Percentiles rank a stretch among this genome's conserved stretches.
These are phyloP conservation scores for Austroboletus festivus DNA, from an alignment of 768 basidiomycete species.

Conservation along the genomic window DNA sequence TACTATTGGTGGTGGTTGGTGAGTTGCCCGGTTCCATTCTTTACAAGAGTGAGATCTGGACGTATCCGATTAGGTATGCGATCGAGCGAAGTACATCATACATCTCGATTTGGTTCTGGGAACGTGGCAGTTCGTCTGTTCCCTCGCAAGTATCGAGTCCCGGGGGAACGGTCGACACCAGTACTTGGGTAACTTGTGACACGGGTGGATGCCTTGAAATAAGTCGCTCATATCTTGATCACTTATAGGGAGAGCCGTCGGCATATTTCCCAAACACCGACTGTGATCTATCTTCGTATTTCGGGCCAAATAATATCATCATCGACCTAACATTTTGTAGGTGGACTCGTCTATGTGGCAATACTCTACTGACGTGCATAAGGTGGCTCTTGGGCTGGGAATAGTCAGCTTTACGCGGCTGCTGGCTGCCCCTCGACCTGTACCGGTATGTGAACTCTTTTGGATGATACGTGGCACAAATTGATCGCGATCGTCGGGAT, in stretches of 20 bases:
- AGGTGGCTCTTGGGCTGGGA: conserved; percentile 27
- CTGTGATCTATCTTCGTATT: conserved; percentile 54
- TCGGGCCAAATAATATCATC: conserved; percentile 53
- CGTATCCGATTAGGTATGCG: conserved; percentile 28
- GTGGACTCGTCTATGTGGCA: conserved; percentile 7
- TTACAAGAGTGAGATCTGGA: background rate
- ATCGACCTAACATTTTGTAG: conserved; percentile 13
- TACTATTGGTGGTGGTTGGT: conserved; percentile 32
- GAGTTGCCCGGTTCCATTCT: background rate
- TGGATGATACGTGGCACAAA: background rate
- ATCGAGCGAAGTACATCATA: conserved; percentile 28
- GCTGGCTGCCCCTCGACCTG: conserved; percentile 27
- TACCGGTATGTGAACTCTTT: conserved; percentile 14
- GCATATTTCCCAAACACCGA: conserved; percentile 60
- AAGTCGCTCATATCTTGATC: background rate
- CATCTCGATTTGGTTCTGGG: conserved; percentile 39
- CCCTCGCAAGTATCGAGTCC: conserved; percentile 31
- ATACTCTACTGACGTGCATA: background rate
- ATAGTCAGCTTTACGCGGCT: conserved; percentile 9
- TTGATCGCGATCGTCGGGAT: background rate
- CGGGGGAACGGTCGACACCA: conserved; percentile 10
- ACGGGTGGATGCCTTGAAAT: background rate
- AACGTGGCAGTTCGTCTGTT: conserved; percentile 28
- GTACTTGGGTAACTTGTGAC: conserved; percentile 16
- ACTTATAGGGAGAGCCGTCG: conserved; percentile 48